phyloP scores from a whole-genome alignment of 129 eudicot genomes.

The Tanacetum coccineum region DNA sequence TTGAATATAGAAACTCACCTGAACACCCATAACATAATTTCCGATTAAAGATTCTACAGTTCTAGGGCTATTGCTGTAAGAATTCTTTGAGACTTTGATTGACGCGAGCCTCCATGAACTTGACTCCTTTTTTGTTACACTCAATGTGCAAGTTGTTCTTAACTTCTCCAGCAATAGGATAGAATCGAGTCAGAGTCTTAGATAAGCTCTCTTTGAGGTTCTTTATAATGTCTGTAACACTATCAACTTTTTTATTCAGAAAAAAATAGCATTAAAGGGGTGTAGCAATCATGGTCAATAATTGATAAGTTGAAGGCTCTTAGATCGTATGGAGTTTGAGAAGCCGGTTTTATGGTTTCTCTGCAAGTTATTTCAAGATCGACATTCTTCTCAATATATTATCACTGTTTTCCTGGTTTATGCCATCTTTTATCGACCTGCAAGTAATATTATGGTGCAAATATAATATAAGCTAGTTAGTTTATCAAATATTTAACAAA shows the following conservation, averaged over 20 bases:
- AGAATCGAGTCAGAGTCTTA: not conserved
- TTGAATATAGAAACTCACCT: not conserved
- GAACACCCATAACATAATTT: not conserved
- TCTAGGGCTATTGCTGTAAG: not conserved
- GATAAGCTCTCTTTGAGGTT: constrained; percentile 20
- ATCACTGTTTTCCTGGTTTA: too few relatives aligned
- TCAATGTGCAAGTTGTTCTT: constrained; percentile 2
- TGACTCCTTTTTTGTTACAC: constrained; percentile 31
- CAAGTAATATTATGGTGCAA: too few relatives aligned
- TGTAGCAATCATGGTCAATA: constrained; percentile 9
- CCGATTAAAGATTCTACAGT: not conserved
- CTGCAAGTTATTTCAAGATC: constrained; percentile 13
- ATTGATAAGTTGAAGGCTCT: constrained; percentile 11
- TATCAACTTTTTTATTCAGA: not conserved
- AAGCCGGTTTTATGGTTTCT: constrained; percentile 21
- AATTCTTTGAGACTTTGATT: not conserved
- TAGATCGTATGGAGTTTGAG: constrained; percentile 18
- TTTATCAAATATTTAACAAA: too few relatives aligned
- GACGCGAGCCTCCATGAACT: constrained; percentile 14
- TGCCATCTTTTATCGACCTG: too few relatives aligned
- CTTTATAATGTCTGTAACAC: not conserved
- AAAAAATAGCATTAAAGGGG: too few relatives aligned
- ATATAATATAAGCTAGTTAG: too few relatives aligned
- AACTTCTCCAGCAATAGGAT: constrained; percentile 29
- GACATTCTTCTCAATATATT: not conserved